Conservation (phyloP, 2,329 filamentous ascomycete species). For the Zymoseptoria crescenta region DNA sequence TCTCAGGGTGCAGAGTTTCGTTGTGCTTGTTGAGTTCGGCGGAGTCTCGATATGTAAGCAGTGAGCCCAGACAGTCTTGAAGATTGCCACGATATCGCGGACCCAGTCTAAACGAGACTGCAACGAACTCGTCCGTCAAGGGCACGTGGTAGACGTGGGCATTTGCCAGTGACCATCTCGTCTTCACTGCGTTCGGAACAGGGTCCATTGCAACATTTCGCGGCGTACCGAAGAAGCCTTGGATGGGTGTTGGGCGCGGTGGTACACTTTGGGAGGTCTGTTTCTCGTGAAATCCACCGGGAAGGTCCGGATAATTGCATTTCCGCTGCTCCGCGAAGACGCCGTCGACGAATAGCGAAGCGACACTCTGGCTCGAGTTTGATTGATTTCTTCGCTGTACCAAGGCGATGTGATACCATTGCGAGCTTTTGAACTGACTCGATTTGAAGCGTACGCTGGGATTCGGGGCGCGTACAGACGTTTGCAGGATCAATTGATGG, state of each 20-base stretch:
- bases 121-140: slow-evolving; percentile 82
- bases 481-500: slow-evolving; percentile 89
- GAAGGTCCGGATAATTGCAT: slow-evolving; percentile 74
- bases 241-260: slow-evolving; percentile 51
- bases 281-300: slow-evolving; percentile 44
- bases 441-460: slow-evolving; percentile 93
- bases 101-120: slow-evolving; percentile 83
- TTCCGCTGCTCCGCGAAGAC: slow-evolving; percentile 90
- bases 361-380: slow-evolving; percentile 35
- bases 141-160: slow-evolving; percentile 83
- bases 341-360: slow-evolving; percentile 83
- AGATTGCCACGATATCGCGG: slow-evolving; percentile 92
- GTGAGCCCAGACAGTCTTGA: slow-evolving; percentile 89
- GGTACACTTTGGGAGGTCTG: slow-evolving; percentile 21
- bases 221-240: slow-evolving; percentile 90
- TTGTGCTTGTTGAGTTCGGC: slow-evolving; percentile 85
- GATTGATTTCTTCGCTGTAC: slow-evolving; percentile 55
- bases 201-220: slow-evolving; percentile 72
- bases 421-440: slow-evolving; percentile 62
- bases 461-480: slow-evolving; percentile 74
- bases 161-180: slow-evolving; percentile 82
- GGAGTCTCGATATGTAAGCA: slow-evolving; percentile 92
- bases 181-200: slow-evolving; percentile 64
- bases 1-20: slow-evolving; percentile 80
- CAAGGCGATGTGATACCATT: slow-evolving; percentile 90